Conservation (phyloP, 805 yeast genomes). For the Candida michaelii region DNA sequence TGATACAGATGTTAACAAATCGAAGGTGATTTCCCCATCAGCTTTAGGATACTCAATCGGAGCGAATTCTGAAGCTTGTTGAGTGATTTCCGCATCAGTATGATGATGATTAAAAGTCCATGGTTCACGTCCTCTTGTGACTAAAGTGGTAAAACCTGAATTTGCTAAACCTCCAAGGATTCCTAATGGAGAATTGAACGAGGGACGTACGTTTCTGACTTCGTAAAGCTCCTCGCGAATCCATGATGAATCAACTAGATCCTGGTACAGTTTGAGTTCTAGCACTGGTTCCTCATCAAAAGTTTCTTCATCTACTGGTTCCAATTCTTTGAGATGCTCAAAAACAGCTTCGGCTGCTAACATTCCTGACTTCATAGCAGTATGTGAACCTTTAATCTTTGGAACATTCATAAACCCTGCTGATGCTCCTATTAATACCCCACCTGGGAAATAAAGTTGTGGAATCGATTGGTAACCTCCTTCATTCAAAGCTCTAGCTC, state of each 20-base stretch:
- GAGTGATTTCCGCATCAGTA: conserved; percentile 74
- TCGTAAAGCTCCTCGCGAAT: conserved; percentile 76
- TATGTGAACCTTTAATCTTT: conserved; percentile 95
- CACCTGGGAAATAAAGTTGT: conserved; percentile 90
- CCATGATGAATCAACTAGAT: conserved; percentile 75
- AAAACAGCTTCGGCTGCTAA: conserved; percentile 87
- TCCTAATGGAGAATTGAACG: conserved; percentile 78
- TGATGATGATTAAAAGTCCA: conserved; percentile 77
- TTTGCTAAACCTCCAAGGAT: conserved; percentile 77
- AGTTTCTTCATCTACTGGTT: conserved; percentile 44
- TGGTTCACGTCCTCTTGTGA: conserved; percentile 78
- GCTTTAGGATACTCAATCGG: conserved; percentile 94
- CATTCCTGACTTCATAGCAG: conserved; percentile 95
- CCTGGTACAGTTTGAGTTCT: conserved; percentile 60
- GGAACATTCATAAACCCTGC: conserved; percentile 99
- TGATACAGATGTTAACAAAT: conserved; percentile 89
- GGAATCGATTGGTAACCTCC: conserved; percentile 97
- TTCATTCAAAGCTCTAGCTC: conserved; percentile 94
- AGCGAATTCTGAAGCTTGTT: conserved; percentile 59
- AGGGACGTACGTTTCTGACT: conserved; percentile 90
- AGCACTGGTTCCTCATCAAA: conserved; percentile 37
- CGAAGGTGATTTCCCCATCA: conserved; percentile 90
- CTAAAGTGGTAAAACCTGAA: conserved; percentile 79
- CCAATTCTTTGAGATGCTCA: conserved; percentile 41
- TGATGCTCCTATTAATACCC: conserved; percentile 88